Evolutionary conservation across 2,329 filamentous ascomycete species (phyloP).

Genomic region (Ceratocystis papillata): DNA sequence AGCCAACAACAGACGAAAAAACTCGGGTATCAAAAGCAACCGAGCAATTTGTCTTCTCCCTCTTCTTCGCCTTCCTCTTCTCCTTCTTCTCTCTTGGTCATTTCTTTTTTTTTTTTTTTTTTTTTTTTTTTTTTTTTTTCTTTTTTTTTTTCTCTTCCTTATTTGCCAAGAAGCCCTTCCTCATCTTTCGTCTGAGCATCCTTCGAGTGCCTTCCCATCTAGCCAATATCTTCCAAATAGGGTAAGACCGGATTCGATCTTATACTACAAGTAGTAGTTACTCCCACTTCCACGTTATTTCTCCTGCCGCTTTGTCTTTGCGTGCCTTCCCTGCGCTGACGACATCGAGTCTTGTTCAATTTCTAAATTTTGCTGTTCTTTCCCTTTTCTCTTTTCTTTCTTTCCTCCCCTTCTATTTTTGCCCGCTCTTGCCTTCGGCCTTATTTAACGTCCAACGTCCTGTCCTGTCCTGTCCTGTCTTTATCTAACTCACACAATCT

Average conservation of each 20-base stretch:
- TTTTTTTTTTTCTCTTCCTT: not conserved
- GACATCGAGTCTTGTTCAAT: constrained; percentile 8
- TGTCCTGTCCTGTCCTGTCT: not conserved
- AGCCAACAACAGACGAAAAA: not conserved
- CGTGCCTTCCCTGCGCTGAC: constrained; percentile 4
- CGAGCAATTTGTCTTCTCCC: not conserved
- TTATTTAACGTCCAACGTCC: not conserved
- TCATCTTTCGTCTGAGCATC: constrained; percentile 4
- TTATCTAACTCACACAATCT: constrained; percentile 1
- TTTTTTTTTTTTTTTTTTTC: not conserved
- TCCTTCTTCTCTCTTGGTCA: not conserved
- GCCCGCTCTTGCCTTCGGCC: not conserved
- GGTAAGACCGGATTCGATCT: constrained; percentile 5
- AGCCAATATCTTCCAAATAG: not conserved
- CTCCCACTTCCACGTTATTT: constrained; percentile 12
- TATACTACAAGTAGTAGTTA: constrained; percentile 12
- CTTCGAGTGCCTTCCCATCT: not conserved
- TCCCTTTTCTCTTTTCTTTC: constrained; percentile 3
- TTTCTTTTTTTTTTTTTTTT: not conserved
- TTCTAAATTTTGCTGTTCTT: constrained; percentile 8
- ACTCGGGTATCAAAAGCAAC: not conserved
- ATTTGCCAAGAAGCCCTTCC: not conserved
- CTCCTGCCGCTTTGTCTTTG: constrained; percentile 8
- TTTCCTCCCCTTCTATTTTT: constrained; percentile 1
- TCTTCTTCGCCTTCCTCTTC: not conserved